Evolutionary conservation across 1,139 yeast species (phyloP).

Genomic region (Trichomonascaceae sp.): DNA sequence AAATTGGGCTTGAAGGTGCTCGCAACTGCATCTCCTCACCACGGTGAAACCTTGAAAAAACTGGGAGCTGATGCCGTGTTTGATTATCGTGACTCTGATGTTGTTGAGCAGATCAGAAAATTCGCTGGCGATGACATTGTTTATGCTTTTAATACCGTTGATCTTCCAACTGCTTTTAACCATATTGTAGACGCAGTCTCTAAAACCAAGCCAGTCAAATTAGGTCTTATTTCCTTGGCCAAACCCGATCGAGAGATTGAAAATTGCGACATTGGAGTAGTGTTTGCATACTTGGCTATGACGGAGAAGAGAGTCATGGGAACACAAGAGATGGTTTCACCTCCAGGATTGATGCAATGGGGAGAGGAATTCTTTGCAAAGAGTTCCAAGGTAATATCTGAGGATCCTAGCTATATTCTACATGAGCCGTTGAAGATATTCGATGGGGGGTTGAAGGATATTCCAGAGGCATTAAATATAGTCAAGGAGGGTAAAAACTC

Average conservation of each 20-base stretch:
- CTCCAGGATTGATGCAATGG: constrained; percentile 17
- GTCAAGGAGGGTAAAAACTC: not conserved
- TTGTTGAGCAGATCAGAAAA: constrained; percentile 42
- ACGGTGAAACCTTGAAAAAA: constrained; percentile 38
- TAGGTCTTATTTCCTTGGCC: constrained; percentile 17
- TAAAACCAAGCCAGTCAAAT: constrained; percentile 23
- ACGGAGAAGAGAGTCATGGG: constrained; percentile 29
- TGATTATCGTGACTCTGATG: constrained; percentile 55
- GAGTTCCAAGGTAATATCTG: constrained; percentile 16
- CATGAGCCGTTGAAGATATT: constrained; percentile 34
- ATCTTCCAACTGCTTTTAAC: constrained; percentile 34
- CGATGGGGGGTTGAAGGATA: constrained; percentile 25
- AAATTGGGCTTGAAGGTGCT: constrained; percentile 48
- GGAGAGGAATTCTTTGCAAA: constrained; percentile 19
- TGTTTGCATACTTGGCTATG: constrained; percentile 37
- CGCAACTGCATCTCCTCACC: constrained; percentile 46
- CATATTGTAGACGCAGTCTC: constrained; percentile 42
- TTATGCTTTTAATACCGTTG: constrained; percentile 54
- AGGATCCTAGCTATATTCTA: constrained; percentile 14
- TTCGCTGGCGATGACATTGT: constrained; percentile 39
- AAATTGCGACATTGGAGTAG: constrained; percentile 12
- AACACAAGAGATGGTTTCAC: constrained; percentile 18
- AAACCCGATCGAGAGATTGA: constrained; percentile 33
- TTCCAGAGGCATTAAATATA: not conserved
- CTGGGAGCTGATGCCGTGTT: constrained; percentile 55